Base-by-base conservation (phyloP, 345 rosid genomes). In the Hypericum androsaemum region DNA sequence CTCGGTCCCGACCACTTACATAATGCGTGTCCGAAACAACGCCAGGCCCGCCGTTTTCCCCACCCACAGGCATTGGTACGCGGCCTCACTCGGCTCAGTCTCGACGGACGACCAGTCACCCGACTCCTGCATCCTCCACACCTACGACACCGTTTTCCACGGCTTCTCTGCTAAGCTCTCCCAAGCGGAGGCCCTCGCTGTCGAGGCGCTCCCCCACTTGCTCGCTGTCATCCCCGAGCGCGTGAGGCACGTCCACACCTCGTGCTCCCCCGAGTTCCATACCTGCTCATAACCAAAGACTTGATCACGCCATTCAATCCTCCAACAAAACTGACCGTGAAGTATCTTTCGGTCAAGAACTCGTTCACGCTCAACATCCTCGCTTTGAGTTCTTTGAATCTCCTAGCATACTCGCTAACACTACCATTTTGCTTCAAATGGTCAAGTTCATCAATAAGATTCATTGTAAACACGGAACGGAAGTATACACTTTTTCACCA, bases 201-300 rank as follows among this genome's bases (percentile, higher is more conserved):
- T 67, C 50, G 66, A 61, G 16, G 35, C 66, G 12, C 58, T 61
- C 15, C 59, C 71, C 22, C 66, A 67, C 41, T 41, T 67, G 22
- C 12, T 67, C 7, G 48, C 66, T 3, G 58, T 67, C 37, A 43
- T 67, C 16, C 71, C 66, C 16, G 71, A 67, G 13, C 58, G 71
- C 10, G 58, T 61, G 11, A 66, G 71, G 6, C 66, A 56, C 10
- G 0, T 56, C 13, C 59, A 67, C 2, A 67, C 71, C 63, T 56
- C 66, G 5, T 62, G 66, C 39, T 67, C 71, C 12, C 71, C 71
- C 10, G 54, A 61, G 14, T 67, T 67, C 53, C 71, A n/a, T n/a
- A n/a, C n/a, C n/a, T n/a, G n/a, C n/a, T n/a, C n/a, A n/a, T n/a
- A n/a, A n/a, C n/a, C n/a, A n/a, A n/a, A n/a, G n/a, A n/a, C n/a